phyloP scores from a whole-genome alignment of 257 asterid species.

The Gentiana straminea region DNA sequence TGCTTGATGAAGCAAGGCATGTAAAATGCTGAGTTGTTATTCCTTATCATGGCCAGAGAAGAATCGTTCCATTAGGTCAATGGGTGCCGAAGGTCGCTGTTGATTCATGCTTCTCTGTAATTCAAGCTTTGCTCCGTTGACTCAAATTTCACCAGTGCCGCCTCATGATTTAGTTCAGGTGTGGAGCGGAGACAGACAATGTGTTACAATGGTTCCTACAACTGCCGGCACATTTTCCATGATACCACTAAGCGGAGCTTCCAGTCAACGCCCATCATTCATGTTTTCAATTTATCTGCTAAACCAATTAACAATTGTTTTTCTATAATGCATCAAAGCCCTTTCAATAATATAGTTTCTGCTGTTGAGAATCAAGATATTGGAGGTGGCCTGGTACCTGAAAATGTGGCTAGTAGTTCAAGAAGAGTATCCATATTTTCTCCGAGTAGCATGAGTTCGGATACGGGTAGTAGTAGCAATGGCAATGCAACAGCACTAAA shows the following conservation, averaged over 20 bases:
- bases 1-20: too few relatives aligned
- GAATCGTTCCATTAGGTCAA: slow-evolving; percentile 73
- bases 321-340: slow-evolving; percentile 21
- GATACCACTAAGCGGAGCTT: slow-evolving; percentile 32
- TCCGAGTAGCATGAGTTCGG: slow-evolving; percentile 20
- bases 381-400: slow-evolving; percentile 9
- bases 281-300: slow-evolving; percentile 39
- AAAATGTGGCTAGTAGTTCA: slow-evolving; percentile 4
- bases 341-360: slow-evolving; percentile 8
- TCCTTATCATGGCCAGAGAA: slow-evolving; percentile 79
- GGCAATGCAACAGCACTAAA: slow-evolving; percentile 11
- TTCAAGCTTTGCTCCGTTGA: slow-evolving; percentile 54
- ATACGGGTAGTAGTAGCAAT: slow-evolving; percentile 7
- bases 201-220: slow-evolving; percentile 11
- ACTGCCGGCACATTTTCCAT: slow-evolving; percentile 43
- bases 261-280: slow-evolving; percentile 26
- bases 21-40: too few relatives aligned
- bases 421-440: slow-evolving; percentile 25
- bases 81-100: slow-evolving; percentile 86
- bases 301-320: slow-evolving; percentile 39
- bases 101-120: slow-evolving; percentile 61
- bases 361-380: slow-evolving; percentile 7
- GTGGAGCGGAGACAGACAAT: slow-evolving; percentile 24
- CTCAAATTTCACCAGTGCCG: slow-evolving; percentile 52
- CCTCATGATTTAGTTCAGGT: slow-evolving; percentile 65